Evolutionary conservation across 495 filamentous ascomycete genomes (phyloP), one percentile per base, ranked within the genome.

Genomic region (Evernia prunastri): DNA sequence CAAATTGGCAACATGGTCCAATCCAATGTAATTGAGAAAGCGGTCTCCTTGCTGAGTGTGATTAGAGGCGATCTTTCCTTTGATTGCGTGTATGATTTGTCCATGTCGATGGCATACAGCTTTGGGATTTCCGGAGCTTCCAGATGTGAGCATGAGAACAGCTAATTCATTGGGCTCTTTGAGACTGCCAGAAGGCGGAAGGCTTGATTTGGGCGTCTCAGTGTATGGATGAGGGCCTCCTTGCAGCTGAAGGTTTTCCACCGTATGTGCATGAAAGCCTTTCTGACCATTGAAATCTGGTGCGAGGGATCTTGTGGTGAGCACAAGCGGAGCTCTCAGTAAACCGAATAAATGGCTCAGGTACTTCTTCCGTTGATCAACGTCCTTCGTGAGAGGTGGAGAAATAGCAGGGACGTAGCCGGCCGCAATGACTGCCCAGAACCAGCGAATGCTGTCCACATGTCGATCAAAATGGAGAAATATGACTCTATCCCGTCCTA

Each of bases 361-460:
- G 60, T 78, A 72, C 35, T 71, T 67, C 43, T 64, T 17, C 17
- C 77, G 72, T 25, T 75, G 63, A 1, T 69, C 63, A 4, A 67
- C 27, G 57, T 77, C 71, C 17, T 75, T 72, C 33, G 70, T 69
- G 47, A 79, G 68, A 25, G 74, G 70, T 27, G 74, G 68, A 8
- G 76, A 77, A 18, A 79, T 66, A 25, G 71, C 76, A 15, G 79
- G 80, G 15, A 80, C 60, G 12, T 66, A 73, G 5, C 74, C 75
- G 11, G 78, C 76, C 15, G 71, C 61, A 15, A 76, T 56, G 33
- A 77, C 72, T 15, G 76, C 71, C 80, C 79, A 82, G 67, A 80
- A 77, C 76, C 74, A 82, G 12, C 69, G 20, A 15, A 81, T 75
- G 11, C 58, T 68, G 31, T 80, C 74, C 59, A 58, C 56, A 42